Evolutionary conservation across 2,329 filamentous ascomycete species (phyloP), one percentile per base, ranked within the genome.

Genomic region (Ophiostoma sp.): DNA sequence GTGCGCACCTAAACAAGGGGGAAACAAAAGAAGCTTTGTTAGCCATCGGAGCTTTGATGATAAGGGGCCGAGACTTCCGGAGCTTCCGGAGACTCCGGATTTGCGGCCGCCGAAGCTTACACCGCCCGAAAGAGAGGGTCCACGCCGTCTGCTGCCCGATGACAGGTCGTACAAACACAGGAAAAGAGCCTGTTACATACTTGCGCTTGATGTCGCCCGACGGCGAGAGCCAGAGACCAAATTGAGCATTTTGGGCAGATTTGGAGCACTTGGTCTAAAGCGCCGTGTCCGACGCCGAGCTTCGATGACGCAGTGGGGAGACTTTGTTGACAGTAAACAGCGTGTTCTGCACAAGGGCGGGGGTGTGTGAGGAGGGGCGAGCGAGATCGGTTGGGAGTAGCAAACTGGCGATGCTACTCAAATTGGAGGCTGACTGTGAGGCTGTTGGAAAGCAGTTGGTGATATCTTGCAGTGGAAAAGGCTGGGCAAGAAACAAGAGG

Each of bases 191-290:
- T 2, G 39, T 22, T n/a, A 80, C 81, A 77, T 79, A 82, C 81
- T 82, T 52, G 79, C 78, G 78, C 76, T 81, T 42, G 81, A 82
- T 12, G 78, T 78, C 64, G 80, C 77, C 75, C 81, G 78, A 31
- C 79, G 80, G 71, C 81, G 81, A 31, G 71, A 59, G 63, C 45
- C 70, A 39, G 71, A 61, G 9, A 75, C 73, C 17, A 76, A 25
- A 36, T 64, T 74, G 68, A 76, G 66, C 75, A 76, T 76, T n/a
- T n/a, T 57, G 70, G 36, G 15, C 25, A 57, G 6, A 12, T 45
- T 6, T 63, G 39, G 25, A 61, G 50, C 45, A 22, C 45, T 52
- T 36, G 19, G 31, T 17, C 64, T 12, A 55, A 45, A 57, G 68
- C 68, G 33, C 48, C 31, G 31, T 70, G 3, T 57, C n/a, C 15